Evolutionary conservation across 768 basidiomycete species (phyloP), one percentile per base, ranked within the genome.

Genomic region (Suillus lakei): DNA sequence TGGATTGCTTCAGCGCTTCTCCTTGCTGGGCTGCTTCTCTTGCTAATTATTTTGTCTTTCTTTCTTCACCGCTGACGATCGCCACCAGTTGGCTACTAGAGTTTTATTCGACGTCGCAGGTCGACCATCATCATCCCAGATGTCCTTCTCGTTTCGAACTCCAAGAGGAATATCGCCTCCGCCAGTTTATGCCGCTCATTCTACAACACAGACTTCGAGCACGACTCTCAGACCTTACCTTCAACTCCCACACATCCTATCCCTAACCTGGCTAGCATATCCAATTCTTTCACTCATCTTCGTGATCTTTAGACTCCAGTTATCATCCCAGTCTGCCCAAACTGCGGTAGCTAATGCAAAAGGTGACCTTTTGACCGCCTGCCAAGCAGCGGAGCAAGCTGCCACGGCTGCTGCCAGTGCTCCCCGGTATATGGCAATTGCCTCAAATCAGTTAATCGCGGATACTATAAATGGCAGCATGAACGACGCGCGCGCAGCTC

Each of bases 181-280:
- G 38, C 85, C 88, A 59, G 80, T 80, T 72, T 88, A 89, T 80
- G 86, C 86, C 81, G 73, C 83, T 80, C 78, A 69, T 75, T 84
- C 83, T 36, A 72, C 74, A 32, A 54, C 66, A 63, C 72, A 48
- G 32, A 68, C 68, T 41, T 67, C 74, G 44, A 63, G 73, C 55
- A 79, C 72, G 55, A 74, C 80, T 21, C 88, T 96, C 64, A 89
- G 84, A 66, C 93, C 95, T 9, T 96, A 96, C 77, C 89, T 98
- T 58, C 84, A 88, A 68, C 90, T 96, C 41, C 83, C 88, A 34
- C 89, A 96, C 71, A 84, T 95, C 54, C 85, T 97, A 36, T 94
- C 95, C 28, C 86, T 97, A 15, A 85, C 92, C 73, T 93, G 95
- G 91, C 90, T 98, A 44, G 93, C 95, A 10, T 95, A 94, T 69